Conservation (phyloP, 176 grass and related monocot genomes). For the Aegilops sharonensis region DNA sequence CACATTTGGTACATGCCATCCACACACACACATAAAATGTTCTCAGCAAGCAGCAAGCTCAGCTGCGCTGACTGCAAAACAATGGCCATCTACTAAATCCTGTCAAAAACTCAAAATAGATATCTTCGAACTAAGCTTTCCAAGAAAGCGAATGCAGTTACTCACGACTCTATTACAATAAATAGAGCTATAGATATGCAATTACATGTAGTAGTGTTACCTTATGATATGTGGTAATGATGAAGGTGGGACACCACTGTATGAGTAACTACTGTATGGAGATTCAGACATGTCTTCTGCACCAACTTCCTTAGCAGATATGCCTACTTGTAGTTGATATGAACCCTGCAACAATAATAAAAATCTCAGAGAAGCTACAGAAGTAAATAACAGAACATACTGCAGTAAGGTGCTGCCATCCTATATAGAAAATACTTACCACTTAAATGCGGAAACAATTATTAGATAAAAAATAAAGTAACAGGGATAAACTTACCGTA, state of each 20-base stretch:
- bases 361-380: slow-evolving; percentile 21
- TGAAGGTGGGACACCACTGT: slow-evolving; percentile 75
- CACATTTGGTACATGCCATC: background rate
- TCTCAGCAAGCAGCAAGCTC: background rate
- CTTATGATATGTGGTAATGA: slow-evolving; percentile 80
- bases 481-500: slow-evolving; percentile 45
- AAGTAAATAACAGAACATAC: background rate
- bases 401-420: slow-evolving; percentile 11
- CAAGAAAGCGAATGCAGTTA: slow-evolving; percentile 5
- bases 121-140: slow-evolving; percentile 12
- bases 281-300: slow-evolving; percentile 62
- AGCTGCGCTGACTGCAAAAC: background rate
- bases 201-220: slow-evolving; percentile 33
- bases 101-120: slow-evolving; percentile 3
- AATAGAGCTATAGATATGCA: slow-evolving; percentile 6
- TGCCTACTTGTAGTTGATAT: slow-evolving; percentile 78
- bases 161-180: background rate
- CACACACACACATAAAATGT: background rate
- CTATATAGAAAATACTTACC: background rate
- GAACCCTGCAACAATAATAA: slow-evolving; percentile 57
- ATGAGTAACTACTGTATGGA: slow-evolving; percentile 82
- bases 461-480: slow-evolving; percentile 1
- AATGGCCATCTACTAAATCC: background rate
- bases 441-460: background rate
- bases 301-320: slow-evolving; percentile 77